Percentiles rank a stretch among this genome's conserved stretches.
Conservation (phyloP, 495 filamentous ascomycete genomes). For the Xylaria bambusicola region DNA sequence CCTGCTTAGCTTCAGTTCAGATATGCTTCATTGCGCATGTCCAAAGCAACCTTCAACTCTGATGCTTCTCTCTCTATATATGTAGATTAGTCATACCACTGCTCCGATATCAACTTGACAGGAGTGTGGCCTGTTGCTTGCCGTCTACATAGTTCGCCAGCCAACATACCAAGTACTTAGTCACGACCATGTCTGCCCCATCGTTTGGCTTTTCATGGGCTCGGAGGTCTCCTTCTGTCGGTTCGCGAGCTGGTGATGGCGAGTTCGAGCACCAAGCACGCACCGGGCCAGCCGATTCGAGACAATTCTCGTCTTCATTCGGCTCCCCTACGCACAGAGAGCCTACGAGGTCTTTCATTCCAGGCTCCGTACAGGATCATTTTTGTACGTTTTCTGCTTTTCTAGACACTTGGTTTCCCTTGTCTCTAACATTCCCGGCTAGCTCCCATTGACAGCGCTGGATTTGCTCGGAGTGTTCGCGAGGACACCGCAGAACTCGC, state of each 20-base stretch:
- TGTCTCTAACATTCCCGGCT: constrained; percentile 24
- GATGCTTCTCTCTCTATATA: too few species aligned
- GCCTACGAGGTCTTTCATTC: constrained; percentile 76
- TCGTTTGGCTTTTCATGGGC: constrained; percentile 42
- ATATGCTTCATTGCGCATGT: not conserved
- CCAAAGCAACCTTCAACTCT: not conserved
- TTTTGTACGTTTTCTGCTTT: constrained; percentile 51
- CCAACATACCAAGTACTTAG: not conserved
- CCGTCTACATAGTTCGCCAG: constrained; percentile 3
- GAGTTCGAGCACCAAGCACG: constrained; percentile 23
- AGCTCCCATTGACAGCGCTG: constrained; percentile 62
- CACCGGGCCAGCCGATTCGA: constrained; percentile 27
- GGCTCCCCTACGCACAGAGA: constrained; percentile 56
- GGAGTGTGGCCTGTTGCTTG: not conserved
- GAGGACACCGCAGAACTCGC: constrained; percentile 92
- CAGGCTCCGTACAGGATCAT: constrained; percentile 67
- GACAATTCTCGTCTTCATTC: constrained; percentile 42
- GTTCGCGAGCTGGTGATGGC: constrained; percentile 34
- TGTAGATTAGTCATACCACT: too few species aligned
- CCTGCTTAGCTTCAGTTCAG: constrained; percentile 2
- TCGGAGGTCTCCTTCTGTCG: constrained; percentile 37
- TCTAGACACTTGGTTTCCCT: not conserved
- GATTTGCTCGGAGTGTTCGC: constrained; percentile 76
- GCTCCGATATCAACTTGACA: too few species aligned
- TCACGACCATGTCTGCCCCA: constrained; percentile 38